Evolutionary conservation across 2,329 filamentous ascomycete genomes (phyloP), one percentile per base, ranked within the genome.

Genomic region (Aspergillus sclerotialis): DNA sequence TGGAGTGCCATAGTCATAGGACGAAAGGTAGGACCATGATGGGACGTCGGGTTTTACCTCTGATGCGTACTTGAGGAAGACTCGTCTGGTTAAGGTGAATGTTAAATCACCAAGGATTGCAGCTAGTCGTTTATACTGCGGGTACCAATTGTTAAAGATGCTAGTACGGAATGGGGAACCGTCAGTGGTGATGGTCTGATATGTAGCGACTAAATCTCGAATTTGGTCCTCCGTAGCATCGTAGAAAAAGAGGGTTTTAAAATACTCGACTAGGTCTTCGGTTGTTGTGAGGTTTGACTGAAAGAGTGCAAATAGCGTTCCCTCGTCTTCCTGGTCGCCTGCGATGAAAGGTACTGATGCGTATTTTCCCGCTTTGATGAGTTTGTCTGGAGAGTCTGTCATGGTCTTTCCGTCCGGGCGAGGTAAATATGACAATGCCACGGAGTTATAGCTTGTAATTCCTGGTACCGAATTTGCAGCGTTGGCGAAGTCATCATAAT

Each of bases 281-380:
- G 70, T 76, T 1, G 70, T 81, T 7, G 75, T 83, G 32, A 89
- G 63, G 53, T 88, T 85, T 19, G 60, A 53, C 44, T 84, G 81
- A 55, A 81, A 80, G 21, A 89, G 66, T 4, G 78, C 68, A 53
- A 89, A 87, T 2, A 89, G 58, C 0, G 84, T 87, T 12, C 84
- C 83, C 58, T 90, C 84, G 51, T 90, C 84, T 64, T 89, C 83
- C 57, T 87, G 82, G 51, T 86, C 74, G 27, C 84, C 83, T 25
- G 83, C 72, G 36, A 82, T 80, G 52, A 80, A 71, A 2, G 78
- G 78, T 0, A 81, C 72, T 9, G 69, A 67, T 6, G 76, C 70
- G 42, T 76, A 80, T 40, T 69, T 68, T 10, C 79, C 76, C 0
- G 55, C 48, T 2, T 46, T 36, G 2, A 72, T 61, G 4, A 84